Conservation (phyloP, 352 stramenopile genomes). For the Phytopythium aichiense region DNA sequence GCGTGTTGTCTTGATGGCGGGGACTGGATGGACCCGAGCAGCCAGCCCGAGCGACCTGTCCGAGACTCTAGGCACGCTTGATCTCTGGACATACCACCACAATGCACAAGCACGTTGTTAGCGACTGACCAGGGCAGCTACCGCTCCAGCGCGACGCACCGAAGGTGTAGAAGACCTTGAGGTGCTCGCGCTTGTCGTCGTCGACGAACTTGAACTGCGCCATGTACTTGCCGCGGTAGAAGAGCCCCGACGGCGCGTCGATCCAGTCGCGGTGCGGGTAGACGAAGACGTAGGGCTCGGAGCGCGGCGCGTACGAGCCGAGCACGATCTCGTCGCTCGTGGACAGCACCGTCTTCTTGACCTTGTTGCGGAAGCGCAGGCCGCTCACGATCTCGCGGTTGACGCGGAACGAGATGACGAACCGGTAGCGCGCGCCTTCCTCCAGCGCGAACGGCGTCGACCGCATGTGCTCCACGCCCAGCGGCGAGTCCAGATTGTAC, state of each 20-base stretch:
- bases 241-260: conserved; percentile 79
- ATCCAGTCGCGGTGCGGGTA: conserved; percentile 80
- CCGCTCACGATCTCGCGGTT: conserved; percentile 84
- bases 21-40: neutral
- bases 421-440: conserved; percentile 82
- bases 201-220: conserved; percentile 69
- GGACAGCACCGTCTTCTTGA: conserved; percentile 79
- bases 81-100: conserved; percentile 34
- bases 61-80: conserved; percentile 28
- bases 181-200: conserved; percentile 60
- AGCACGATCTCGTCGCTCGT: conserved; percentile 78
- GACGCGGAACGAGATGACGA: conserved; percentile 79
- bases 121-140: no score
- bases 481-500: conserved; percentile 67
- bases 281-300: conserved; percentile 71
- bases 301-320: conserved; percentile 78
- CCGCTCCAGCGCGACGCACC: conserved; percentile 28
- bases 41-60: neutral
- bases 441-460: conserved; percentile 69
- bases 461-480: conserved; percentile 65
- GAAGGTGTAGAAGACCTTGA: conserved; percentile 76
- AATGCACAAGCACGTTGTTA: neutral
- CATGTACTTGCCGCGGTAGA: conserved; percentile 87
- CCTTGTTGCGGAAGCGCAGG: conserved; percentile 83
- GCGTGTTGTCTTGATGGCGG: neutral